A percentile compares a stretch with the other conserved stretches of the same genome.
Conservation (phyloP, 2,329 filamentous ascomycete genomes). For the Cladosporium velox region DNA sequence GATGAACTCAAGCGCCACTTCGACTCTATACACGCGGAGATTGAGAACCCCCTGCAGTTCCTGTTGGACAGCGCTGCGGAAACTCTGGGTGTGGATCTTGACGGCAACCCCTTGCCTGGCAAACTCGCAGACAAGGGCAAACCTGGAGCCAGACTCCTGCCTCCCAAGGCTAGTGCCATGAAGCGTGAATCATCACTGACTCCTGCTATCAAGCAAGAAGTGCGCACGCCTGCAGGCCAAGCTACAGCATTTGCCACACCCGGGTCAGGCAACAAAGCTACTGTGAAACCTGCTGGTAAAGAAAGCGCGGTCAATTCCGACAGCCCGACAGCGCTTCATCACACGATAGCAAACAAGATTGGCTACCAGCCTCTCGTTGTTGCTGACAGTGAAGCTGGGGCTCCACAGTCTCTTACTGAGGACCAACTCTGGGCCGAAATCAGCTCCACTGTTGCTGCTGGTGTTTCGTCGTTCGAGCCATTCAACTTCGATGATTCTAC, state of each 20-base stretch:
- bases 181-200: slow-evolving; percentile 36
- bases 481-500: slow-evolving; percentile 16
- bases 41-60: slow-evolving; percentile 59
- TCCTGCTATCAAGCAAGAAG: slow-evolving; percentile 23
- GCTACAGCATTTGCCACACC: slow-evolving; percentile 22
- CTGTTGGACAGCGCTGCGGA: slow-evolving; percentile 55
- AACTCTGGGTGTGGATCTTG: slow-evolving; percentile 51
- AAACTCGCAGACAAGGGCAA: slow-evolving; percentile 28
- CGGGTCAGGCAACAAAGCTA: slow-evolving; percentile 24
- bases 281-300: slow-evolving; percentile 26
- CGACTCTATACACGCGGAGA: slow-evolving; percentile 54
- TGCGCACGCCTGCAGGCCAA: slow-evolving; percentile 32
- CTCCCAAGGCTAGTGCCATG: slow-evolving; percentile 26
- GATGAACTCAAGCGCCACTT: slow-evolving; percentile 57
- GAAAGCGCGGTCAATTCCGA: slow-evolving; percentile 25
- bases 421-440: slow-evolving; percentile 23
- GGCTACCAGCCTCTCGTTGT: slow-evolving; percentile 23
- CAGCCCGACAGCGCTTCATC: slow-evolving; percentile 34
- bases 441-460: slow-evolving; percentile 32
- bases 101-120: slow-evolving; percentile 38
- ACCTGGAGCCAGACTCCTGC: slow-evolving; percentile 23
- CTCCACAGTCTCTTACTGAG: not conserved
- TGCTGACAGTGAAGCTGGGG: not conserved
- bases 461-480: slow-evolving; percentile 9
- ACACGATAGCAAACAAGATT: slow-evolving; percentile 35